Percentiles rank a stretch among this genome's conserved stretches.
Conservation (phyloP, 2,329 filamentous ascomycete species). For the Penicillium sclerotiorum region DNA sequence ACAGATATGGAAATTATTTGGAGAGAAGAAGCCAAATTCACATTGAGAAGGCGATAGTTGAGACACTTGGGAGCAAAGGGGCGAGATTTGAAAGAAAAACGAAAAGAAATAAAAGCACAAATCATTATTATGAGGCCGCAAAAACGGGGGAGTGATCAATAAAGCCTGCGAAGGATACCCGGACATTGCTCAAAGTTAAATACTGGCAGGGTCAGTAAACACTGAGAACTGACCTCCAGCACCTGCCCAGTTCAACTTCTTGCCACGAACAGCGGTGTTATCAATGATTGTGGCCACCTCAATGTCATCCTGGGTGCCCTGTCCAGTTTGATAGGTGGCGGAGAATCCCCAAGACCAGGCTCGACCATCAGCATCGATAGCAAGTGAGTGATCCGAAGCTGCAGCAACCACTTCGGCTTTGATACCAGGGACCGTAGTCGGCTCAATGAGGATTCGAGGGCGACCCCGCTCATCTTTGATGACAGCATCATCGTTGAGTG, state of each 20-base stretch:
- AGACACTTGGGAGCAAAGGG: too few relatives aligned
- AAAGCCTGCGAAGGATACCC: too few relatives aligned
- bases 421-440: constrained; percentile 63
- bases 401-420: constrained; percentile 62
- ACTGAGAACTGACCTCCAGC: constrained; percentile 77
- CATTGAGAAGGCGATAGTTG: too few relatives aligned
- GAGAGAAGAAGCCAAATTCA: too few relatives aligned
- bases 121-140: too few relatives aligned
- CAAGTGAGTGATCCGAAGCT: constrained; percentile 73
- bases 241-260: constrained; percentile 75
- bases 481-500: constrained; percentile 60
- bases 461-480: constrained; percentile 66
- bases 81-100: too few relatives aligned
- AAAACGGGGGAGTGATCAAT: too few relatives aligned
- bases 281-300: constrained; percentile 76
- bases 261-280: constrained; percentile 77
- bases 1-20: too few relatives aligned
- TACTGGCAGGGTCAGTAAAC: constrained; percentile 36
- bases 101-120: too few relatives aligned
- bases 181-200: too few relatives aligned
- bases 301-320: constrained; percentile 77
- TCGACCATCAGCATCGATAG: constrained; percentile 67
- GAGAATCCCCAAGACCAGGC: constrained; percentile 82
- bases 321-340: constrained; percentile 77
- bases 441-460: constrained; percentile 71